A percentile compares a stretch with the other conserved stretches of the same genome.
Evolutionary conservation across 768 basidiomycete species (phyloP).

Genomic region (Boletus fagicola): DNA sequence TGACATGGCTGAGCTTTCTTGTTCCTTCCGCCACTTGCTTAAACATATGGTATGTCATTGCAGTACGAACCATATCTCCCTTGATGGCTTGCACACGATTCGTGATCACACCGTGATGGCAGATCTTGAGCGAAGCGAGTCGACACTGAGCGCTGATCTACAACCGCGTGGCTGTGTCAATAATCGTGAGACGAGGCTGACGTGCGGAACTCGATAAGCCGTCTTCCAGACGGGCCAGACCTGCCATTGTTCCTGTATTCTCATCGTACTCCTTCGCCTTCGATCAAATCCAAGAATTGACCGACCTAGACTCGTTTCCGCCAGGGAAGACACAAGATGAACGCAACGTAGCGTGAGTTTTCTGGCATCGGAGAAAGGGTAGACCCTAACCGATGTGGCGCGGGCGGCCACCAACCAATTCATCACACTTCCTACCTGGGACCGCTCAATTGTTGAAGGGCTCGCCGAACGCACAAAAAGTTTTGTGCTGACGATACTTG

Average conservation of each 20-base stretch:
- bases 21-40: too few relatives aligned
- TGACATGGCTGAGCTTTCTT: neutral
- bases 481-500: neutral
- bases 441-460: neutral
- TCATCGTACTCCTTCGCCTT: neutral
- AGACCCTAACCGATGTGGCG: neutral
- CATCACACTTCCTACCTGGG: neutral
- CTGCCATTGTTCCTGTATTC: neutral
- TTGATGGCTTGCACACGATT: slow-evolving; percentile 9
- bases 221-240: too few relatives aligned
- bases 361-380: neutral
- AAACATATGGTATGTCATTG: neutral
- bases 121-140: slow-evolving; percentile 2
- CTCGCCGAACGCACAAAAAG: neutral
- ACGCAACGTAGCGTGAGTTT: neutral
- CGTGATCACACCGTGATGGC: neutral
- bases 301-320: neutral
- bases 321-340: neutral
- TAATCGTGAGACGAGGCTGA: slow-evolving; percentile 1
- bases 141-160: slow-evolving; percentile 10
- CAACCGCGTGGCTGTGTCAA: slow-evolving; percentile 6
- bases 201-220: too few relatives aligned
- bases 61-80: neutral
- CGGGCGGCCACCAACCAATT: neutral
- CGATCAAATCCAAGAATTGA: neutral